Conservation (phyloP, 2,329 filamentous ascomycete genomes). For the Cryphonectria radicalis region DNA sequence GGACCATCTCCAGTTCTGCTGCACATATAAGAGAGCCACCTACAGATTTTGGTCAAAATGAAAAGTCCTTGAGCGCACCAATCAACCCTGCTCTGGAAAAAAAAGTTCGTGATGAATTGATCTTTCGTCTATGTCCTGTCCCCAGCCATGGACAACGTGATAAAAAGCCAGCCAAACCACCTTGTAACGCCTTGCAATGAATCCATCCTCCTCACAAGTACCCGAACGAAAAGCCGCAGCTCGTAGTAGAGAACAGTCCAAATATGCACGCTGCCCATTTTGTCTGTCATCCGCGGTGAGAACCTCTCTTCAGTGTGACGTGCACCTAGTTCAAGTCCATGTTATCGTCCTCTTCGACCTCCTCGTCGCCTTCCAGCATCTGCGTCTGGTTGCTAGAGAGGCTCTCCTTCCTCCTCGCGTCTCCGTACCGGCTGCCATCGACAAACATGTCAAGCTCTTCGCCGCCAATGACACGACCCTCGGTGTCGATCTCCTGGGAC, state of each 20-base stretch:
- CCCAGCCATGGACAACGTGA: slow-evolving; percentile 14
- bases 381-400: slow-evolving; percentile 63
- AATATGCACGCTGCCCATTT: neutral
- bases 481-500: slow-evolving; percentile 89
- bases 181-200: slow-evolving; percentile 28
- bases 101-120: neutral
- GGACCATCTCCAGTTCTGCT: slow-evolving; percentile 1
- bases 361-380: slow-evolving; percentile 60
- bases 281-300: neutral
- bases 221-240: neutral
- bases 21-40: neutral
- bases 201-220: neutral
- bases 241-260: neutral
- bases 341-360: slow-evolving; percentile 64
- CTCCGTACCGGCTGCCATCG: slow-evolving; percentile 45
- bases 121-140: slow-evolving; percentile 1
- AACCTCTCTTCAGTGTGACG: slow-evolving; percentile 15
- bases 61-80: neutral
- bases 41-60: neutral
- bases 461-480: slow-evolving; percentile 87
- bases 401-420: slow-evolving; percentile 59
- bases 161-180: slow-evolving; percentile 5
- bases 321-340: slow-evolving; percentile 58
- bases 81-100: too few relatives aligned
- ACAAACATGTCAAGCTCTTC: slow-evolving; percentile 72